Base-by-base conservation (phyloP, 768 basidiomycete species). In the Boletus reticulatus region DNA sequence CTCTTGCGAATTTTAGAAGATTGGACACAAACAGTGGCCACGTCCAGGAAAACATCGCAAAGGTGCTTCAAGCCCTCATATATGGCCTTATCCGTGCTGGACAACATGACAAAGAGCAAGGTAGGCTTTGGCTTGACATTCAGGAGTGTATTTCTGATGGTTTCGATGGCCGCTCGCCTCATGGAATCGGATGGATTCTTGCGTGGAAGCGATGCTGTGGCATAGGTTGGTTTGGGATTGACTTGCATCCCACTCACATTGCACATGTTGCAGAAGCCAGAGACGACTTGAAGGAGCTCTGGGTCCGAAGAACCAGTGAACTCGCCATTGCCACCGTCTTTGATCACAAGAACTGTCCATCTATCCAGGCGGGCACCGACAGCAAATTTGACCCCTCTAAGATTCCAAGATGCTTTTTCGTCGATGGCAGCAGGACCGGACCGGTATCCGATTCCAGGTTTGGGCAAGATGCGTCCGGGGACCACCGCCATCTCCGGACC, bases 21-120 rank as follows among this genome's bases (percentile, higher is more conserved):
- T 53, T 90, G 89, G 13, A 88, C 87, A 59, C 90, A 93, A 6
- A 92, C 83, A 14, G 86, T 89, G 11, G 83, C 62, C 7, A 76
- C 75, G 46, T 78, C 80, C 32, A 83, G 67, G 53, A 62, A 76
- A 49, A 79, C 73, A 46, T 83, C 82, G 60, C 78, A 80, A 38
- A 81, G 72, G 32, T 78, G 75, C 65, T 84, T 83, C 59, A 82
- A 61, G 0, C 80, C 79, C 19, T 78, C 74, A 57, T 84, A 82
- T 52, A 82, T 55, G 31, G 76, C 73, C 52, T 77, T 76, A 64
- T 82, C 81, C 17, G 71, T 62, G 56, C 65, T 78, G 24, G 80
- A 73, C 17, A 82, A 67, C 58, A 82, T 72, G 50, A 83, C 77
- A 50, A 82, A 60, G 32, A 83, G 50, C 44, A 83, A 58, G 10